Base-by-base conservation (phyloP, 179 eudicot genomes). In the Sideroxylon spinosum region DNA sequence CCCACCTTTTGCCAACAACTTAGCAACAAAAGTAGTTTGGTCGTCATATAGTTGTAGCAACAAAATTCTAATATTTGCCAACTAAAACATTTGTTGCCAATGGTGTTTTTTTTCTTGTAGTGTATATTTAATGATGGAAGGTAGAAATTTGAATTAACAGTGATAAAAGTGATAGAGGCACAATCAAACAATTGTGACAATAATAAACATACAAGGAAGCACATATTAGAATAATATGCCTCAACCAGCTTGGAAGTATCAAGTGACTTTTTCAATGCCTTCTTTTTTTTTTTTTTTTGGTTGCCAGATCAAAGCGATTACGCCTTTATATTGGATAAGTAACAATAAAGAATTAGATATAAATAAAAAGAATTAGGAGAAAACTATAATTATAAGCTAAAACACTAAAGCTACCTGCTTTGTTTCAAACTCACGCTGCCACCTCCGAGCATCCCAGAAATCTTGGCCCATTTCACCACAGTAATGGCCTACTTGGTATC, bases 391-490 rank as follows among this genome's bases (percentile, higher is more conserved):
- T 19, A 49, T 13, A 49, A 9, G 16, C 56, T 0, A 14, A 52
- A 32, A 59, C 62, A 60, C 1, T 75, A 49, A 76, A 53, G 29
- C 20, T 81, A 95, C 99, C 99, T 95, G 96, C 81, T 88, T 95
- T 53, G 88, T 85, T 71, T 95, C 99, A 87, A 95, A 95, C 84
- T 95, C 99, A 10, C 97, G 98, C 66, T 89, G 95, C 99, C 99
- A 95, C 87, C 96, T 90, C 69, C 94, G 84, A 49, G 94, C 86
- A 76, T 95, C 99, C 99, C 99, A 95, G 78, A 95, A 95, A 82
- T 95, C 98, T 81, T 95, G 98, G 73, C 99, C 99, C 99, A 95
- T 95, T 83, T 95, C 99, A 83, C 99, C 99, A 88, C 99, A 95
- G 74, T 93, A 95, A 87, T 95, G 99, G 49, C 99, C 99, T 62